Evolutionary conservation across 1,139 yeast genomes (phyloP).

Genomic region (Yamadazyma sp.): DNA sequence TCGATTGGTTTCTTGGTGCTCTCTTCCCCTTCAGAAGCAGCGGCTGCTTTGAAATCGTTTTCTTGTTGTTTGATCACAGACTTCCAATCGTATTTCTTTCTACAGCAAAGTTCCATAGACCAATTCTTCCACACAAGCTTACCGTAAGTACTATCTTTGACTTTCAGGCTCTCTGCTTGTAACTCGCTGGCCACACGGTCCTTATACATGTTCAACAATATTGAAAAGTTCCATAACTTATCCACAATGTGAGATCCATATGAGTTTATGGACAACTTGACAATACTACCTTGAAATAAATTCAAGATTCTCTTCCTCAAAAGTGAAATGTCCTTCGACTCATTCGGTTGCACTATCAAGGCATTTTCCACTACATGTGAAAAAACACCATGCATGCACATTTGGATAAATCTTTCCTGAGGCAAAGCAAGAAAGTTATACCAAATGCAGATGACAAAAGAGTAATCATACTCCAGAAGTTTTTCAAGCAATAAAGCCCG

Average conservation of each 20-base stretch:
- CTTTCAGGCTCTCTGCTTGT: slow-evolving; percentile 56
- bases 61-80: slow-evolving; percentile 70
- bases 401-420: slow-evolving; percentile 56
- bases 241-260: slow-evolving; percentile 93
- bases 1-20: slow-evolving; percentile 42
- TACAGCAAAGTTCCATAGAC: slow-evolving; percentile 73
- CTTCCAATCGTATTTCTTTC: slow-evolving; percentile 86
- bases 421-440: slow-evolving; percentile 63
- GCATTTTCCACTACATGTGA: slow-evolving; percentile 79
- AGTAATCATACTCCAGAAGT: slow-evolving; percentile 63
- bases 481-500: slow-evolving; percentile 73
- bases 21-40: slow-evolving; percentile 17
- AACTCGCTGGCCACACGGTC: slow-evolving; percentile 81
- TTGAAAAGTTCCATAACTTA: slow-evolving; percentile 75
- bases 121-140: slow-evolving; percentile 94
- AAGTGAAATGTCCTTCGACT: slow-evolving; percentile 50
- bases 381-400: slow-evolving; percentile 86
- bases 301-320: slow-evolving; percentile 73
- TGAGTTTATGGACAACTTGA: slow-evolving; percentile 74
- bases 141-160: slow-evolving; percentile 86
- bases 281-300: slow-evolving; percentile 52
- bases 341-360: slow-evolving; percentile 35
- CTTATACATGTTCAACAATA: slow-evolving; percentile 76
- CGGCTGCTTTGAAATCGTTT: slow-evolving; percentile 40
- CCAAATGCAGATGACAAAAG: slow-evolving; percentile 57